Base-by-base conservation (phyloP, 2,329 filamentous ascomycete species). In the Diaporthe longicolla region DNA sequence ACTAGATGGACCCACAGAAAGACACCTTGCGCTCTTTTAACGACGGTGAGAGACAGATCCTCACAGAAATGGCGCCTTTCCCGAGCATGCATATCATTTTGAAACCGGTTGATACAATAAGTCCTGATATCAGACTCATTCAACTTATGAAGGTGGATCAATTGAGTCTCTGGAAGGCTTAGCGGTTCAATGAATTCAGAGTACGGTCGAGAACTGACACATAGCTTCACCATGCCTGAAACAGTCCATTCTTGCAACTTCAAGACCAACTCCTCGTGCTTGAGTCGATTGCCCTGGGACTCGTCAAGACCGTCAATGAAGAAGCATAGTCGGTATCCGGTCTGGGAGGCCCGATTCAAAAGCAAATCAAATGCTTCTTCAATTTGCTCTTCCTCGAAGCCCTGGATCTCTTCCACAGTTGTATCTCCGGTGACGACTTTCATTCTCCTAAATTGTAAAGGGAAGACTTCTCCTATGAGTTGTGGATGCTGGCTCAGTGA, bases 401-500 rank as follows among this genome's bases (percentile, higher is more conserved):
- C 0, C 9, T 59, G 57, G 13, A 59, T 40, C 13, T 4, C 5
- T 9, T 59, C 32, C 0, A 59, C 57, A 11, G 11, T 24, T 4
- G 3, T 24, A 11, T 59, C 57, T 8, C 57, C 57, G 1, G 0
- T 19, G 21, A 6, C 40, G 9, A 35, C 15, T 11, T 17, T 17
- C 57, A 59, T 59, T 59, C 26, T 40, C 5, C 37, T 55, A 15
- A 72, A 9, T 15, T 72, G 61, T 1, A 17, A 3, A 2, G 73
- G 71, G 29, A 76, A 78, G 0, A 75, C 71, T 2, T 45, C 15
- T 15, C 35, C 65, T 15, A 75, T 77, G 3, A 76, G 52, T 5
- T 73, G 63, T 0, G 78, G 77, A 24, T 71, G 73, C n/a, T 75
- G 73, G 3, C 71, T 68, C 1, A 79, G 66, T 1, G 75, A 63